phyloP scores from a whole-genome alignment of 495 filamentous ascomycete species.

The Durotheca rogersii region DNA sequence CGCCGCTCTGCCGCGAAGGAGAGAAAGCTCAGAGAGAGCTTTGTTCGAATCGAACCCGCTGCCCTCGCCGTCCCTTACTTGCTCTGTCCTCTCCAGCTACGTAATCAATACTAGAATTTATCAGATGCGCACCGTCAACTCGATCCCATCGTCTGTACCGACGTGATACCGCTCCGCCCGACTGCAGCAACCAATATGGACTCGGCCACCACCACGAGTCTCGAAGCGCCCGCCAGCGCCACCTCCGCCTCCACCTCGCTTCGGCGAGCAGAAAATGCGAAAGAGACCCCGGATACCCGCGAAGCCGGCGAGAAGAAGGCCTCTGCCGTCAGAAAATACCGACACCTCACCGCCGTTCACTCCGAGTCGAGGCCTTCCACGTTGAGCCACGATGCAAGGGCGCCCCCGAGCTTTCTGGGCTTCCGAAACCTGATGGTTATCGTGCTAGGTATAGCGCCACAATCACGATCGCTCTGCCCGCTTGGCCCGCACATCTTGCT shows the following conservation, averaged over 20 bases:
- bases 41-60: not conserved
- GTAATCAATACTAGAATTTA: too few relatives aligned
- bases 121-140: not conserved
- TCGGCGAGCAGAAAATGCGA: slow-evolving; percentile 18
- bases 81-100: not conserved
- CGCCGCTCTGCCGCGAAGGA: too few relatives aligned
- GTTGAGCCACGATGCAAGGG: slow-evolving; percentile 76
- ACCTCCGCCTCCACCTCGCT: slow-evolving; percentile 13
- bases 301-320: slow-evolving; percentile 19
- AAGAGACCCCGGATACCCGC: slow-evolving; percentile 1
- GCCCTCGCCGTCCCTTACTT: not conserved
- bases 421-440: slow-evolving; percentile 97
- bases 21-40: not conserved
- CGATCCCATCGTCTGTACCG: not conserved
- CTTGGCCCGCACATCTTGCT: not conserved
- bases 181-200: slow-evolving; percentile 25
- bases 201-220: slow-evolving; percentile 31
- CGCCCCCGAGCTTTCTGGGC: slow-evolving; percentile 79
- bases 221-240: slow-evolving; percentile 18
- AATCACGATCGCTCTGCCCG: not conserved
- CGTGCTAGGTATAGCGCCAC: slow-evolving; percentile 64
- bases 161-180: slow-evolving; percentile 2
- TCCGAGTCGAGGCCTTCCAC: slow-evolving; percentile 69
- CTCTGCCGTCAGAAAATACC: slow-evolving; percentile 60
- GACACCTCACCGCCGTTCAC: slow-evolving; percentile 86